A percentile compares a stretch with the other conserved stretches of the same genome.
Evolutionary conservation across 192 early-diverging fungal genomes (phyloP).

Genomic region (Gigaspora rosea): DNA sequence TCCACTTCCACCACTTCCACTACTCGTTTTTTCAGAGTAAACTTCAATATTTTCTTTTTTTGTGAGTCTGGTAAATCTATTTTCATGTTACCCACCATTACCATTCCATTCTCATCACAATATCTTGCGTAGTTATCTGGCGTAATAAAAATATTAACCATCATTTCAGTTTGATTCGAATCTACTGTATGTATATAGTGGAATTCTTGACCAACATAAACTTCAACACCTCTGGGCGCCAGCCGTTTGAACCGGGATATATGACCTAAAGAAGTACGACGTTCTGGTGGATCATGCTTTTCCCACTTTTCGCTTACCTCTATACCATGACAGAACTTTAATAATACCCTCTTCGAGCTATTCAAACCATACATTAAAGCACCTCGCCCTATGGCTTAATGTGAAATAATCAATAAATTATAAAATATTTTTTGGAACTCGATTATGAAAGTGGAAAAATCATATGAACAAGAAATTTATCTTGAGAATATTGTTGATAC

Average conservation of each 20-base stretch:
- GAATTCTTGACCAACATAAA: slow-evolving; percentile 26
- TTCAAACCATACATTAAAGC: slow-evolving; percentile 33
- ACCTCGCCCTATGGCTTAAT: slow-evolving; percentile 52
- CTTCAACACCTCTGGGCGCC: slow-evolving; percentile 17
- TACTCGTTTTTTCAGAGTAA: not conserved
- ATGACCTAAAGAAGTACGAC: not conserved
- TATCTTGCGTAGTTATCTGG: slow-evolving; percentile 15
- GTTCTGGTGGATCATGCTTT: slow-evolving; percentile 21
- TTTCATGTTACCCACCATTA: slow-evolving; percentile 26
- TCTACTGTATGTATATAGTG: not conserved
- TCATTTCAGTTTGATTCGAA: slow-evolving; percentile 22
- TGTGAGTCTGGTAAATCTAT: slow-evolving; percentile 27
- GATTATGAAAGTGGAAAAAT: too few relatives aligned
- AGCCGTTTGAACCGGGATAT: slow-evolving; percentile 20
- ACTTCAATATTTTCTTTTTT: slow-evolving; percentile 14
- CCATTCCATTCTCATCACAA: slow-evolving; percentile 34
- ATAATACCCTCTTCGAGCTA: slow-evolving; percentile 18
- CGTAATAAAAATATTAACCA: slow-evolving; percentile 25
- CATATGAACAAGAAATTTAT: too few relatives aligned
- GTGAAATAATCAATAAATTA: too few relatives aligned
- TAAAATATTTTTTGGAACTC: too few relatives aligned
- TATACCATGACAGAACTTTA: slow-evolving; percentile 20
- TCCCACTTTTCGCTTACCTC: slow-evolving; percentile 23
- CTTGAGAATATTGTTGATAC: too few relatives aligned
- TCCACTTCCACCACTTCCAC: too few relatives aligned